phyloP scores from a whole-genome alignment of 2,329 filamentous ascomycete genomes.

The Fusarium xylarioides region DNA sequence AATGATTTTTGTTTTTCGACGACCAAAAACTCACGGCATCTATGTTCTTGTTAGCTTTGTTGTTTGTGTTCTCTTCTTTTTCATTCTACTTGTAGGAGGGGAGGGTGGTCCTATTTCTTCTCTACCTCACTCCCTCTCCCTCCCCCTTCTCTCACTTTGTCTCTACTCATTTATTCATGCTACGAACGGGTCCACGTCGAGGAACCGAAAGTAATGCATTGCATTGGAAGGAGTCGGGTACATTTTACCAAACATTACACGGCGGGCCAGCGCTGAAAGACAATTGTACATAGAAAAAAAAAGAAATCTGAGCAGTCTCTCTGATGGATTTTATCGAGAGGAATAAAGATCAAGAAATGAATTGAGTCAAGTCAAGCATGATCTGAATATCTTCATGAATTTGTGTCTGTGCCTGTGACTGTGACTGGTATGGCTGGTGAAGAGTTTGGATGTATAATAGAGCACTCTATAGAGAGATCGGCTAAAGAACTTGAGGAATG shows the following conservation, averaged over 20 bases:
- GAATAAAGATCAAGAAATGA: constrained; percentile 31
- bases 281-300: constrained; percentile 41
- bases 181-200: constrained; percentile 31
- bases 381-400: neutral
- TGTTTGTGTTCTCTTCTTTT: constrained; percentile 2
- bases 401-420: neutral
- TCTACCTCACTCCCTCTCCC: neutral
- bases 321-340: constrained; percentile 7
- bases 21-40: constrained; percentile 35
- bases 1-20: constrained; percentile 6
- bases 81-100: neutral
- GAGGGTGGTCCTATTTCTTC: neutral
- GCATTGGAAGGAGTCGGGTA: constrained; percentile 44
- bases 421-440: neutral
- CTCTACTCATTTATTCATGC: constrained; percentile 8
- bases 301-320: constrained; percentile 33
- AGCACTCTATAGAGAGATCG: neutral
- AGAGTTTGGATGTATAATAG: neutral
- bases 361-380: neutral
- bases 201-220: constrained; percentile 41
- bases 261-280: constrained; percentile 41
- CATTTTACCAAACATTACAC: constrained; percentile 16
- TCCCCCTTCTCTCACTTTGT: neutral
- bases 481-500: constrained; percentile 1
- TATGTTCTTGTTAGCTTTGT: constrained; percentile 17